phyloP scores from a whole-genome alignment of 139 green algal species.

The Pycnococcus provasolii region DNA sequence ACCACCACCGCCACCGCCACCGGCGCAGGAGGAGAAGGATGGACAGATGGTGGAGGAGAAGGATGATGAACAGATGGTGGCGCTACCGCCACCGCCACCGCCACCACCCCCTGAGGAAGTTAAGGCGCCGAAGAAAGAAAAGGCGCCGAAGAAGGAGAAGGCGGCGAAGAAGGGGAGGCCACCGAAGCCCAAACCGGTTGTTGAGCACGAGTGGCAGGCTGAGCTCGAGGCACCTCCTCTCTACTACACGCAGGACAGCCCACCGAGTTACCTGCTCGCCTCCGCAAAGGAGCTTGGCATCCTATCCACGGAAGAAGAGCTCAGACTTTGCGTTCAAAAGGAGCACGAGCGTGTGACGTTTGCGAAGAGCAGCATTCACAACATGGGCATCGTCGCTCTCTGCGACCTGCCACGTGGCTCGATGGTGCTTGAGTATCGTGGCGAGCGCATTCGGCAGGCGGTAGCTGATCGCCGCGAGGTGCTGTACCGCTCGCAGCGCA shows the following conservation, averaged over 20 bases:
- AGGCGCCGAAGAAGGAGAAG: too few relatives aligned
- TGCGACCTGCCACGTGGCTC: slow-evolving; percentile 52
- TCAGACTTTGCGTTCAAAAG: background rate
- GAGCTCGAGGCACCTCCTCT: background rate
- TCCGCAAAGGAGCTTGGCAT: background rate
- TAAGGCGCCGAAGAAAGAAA: too few relatives aligned
- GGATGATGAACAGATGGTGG: too few relatives aligned
- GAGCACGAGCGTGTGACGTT: slow-evolving; percentile 22
- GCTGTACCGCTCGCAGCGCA: slow-evolving; percentile 49
- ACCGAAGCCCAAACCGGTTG: too few relatives aligned
- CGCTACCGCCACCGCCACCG: too few relatives aligned
- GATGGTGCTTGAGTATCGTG: slow-evolving; percentile 80
- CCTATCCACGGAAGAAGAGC: background rate
- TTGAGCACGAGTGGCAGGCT: slow-evolving; percentile 1
- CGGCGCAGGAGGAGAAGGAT: too few relatives aligned
- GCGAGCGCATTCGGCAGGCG: slow-evolving; percentile 49
- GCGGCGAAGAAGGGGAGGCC: too few relatives aligned
- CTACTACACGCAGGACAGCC: background rate
- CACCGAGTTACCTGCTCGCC: background rate
- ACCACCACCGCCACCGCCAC: too few relatives aligned
- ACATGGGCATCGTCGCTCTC: slow-evolving; percentile 58
- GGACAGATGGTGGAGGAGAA: too few relatives aligned
- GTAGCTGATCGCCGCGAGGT: slow-evolving; percentile 60
- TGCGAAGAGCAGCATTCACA: slow-evolving; percentile 31
- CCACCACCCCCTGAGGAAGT: too few relatives aligned